Base-by-base conservation (phyloP, 805 yeast species). In the Metschnikowia noctiluminum region DNA sequence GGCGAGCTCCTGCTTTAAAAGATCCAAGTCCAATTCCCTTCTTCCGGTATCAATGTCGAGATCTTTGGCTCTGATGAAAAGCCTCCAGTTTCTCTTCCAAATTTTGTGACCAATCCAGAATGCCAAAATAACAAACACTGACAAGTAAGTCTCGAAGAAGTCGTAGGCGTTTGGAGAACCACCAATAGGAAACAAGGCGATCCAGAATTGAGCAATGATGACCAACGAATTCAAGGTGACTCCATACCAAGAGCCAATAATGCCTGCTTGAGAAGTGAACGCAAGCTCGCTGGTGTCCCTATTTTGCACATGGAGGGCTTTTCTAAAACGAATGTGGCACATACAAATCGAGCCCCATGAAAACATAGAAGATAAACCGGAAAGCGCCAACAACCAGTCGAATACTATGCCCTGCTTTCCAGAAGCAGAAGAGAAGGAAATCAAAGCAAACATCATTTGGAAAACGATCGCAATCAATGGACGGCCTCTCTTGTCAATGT, bases 131-230 rank as follows among this genome's bases (percentile, higher is more conserved):
- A 87, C 78, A 15, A 88, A 87, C 49, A 76, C 74, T 11, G 89
- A 80, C 56, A 87, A 70, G 65, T 83, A 87, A 27, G 79, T 70
- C 62, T 77, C 70, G 73, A 87, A 88, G 74, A 87, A 88, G 39
- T 16, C 47, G 7, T 39, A 14, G 35, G 55, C 59, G 30, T 52
- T 38, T n/a, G 59, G 58, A 5, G 37, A 16, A 13, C 45, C 58
- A 15, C 77, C 81, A 45, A 84, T 64, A 43, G 89, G 87, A 60
- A 73, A 81, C 42, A 82, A 62, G 7, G 87, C 84, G 40, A 82
- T 77, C 84, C 86, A 83, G 62, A 83, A 81, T 61, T 82, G 86
- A 2, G 82, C 85, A 43, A 76, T 64, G 28, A 82, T 58, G 31
- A 82, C 74, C 47, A 81, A 68, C 9, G 68, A 43, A 61, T 81